Conservation (phyloP, 2,329 filamentous ascomycete genomes). For the Samsoniella hepiali region DNA sequence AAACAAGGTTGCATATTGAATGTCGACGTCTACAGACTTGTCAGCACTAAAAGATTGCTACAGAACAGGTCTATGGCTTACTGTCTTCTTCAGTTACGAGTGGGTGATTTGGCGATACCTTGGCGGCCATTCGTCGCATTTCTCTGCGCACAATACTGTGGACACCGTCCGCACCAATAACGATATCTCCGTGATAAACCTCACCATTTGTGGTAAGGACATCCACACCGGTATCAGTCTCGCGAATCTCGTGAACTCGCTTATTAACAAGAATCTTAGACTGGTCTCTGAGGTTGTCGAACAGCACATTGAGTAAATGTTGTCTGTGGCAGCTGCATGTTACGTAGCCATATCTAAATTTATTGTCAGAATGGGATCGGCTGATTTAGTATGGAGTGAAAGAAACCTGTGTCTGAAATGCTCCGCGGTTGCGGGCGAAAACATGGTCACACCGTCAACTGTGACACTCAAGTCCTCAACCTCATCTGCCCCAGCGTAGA, state of each 20-base stretch:
- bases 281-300: constrained; percentile 31
- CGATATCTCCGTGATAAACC: constrained; percentile 29
- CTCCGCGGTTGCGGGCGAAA: background rate
- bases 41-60: background rate
- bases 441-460: background rate
- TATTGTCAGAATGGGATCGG: background rate
- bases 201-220: background rate
- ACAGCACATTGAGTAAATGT: constrained; percentile 32
- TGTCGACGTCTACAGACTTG: background rate
- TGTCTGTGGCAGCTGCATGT: constrained; percentile 27
- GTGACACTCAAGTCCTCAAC: constrained; percentile 2
- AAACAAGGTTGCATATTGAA: constrained; percentile 7
- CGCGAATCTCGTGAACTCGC: constrained; percentile 21
- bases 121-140: constrained; percentile 25
- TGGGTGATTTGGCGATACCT: constrained; percentile 26
- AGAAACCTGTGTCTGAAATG: background rate
- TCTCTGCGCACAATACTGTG: constrained; percentile 34
- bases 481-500: constrained; percentile 1
- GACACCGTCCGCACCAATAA: constrained; percentile 41
- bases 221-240: constrained; percentile 5
- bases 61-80: background rate
- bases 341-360: constrained; percentile 7
- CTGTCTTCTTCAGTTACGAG: constrained; percentile 20
- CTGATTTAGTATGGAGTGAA: background rate
- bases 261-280: constrained; percentile 19